Conservation (phyloP, 2,329 filamentous ascomycete genomes). For the Anisogramma anomala region DNA sequence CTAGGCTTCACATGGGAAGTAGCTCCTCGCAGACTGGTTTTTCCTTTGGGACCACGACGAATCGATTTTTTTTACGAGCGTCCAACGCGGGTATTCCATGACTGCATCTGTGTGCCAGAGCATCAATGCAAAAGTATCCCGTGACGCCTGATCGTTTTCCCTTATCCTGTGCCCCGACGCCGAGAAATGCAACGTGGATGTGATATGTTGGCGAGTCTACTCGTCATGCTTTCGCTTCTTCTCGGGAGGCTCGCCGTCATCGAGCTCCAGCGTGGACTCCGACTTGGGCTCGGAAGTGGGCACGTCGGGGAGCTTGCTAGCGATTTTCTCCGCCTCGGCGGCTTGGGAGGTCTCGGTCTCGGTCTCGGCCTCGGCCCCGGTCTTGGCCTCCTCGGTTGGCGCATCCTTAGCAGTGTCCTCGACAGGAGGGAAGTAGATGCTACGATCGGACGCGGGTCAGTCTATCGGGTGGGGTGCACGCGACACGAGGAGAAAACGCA, state of each 20-base stretch:
- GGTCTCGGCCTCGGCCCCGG: not conserved
- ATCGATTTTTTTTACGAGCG: not conserved
- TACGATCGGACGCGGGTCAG: slow-evolving; percentile 7
- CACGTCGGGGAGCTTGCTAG: slow-evolving; percentile 19
- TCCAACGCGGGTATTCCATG: not conserved
- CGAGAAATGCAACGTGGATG: slow-evolving; percentile 3
- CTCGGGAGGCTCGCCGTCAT: slow-evolving; percentile 15
- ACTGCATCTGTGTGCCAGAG: not conserved
- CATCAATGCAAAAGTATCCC: not conserved
- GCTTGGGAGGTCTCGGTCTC: slow-evolving; percentile 6
- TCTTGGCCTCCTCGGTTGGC: not conserved
- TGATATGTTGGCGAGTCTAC: not conserved
- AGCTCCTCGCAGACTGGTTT: no score
- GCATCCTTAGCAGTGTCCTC: slow-evolving; percentile 8
- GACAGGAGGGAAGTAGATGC: slow-evolving; percentile 22
- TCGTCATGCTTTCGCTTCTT: slow-evolving; percentile 20
- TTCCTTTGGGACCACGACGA: not conserved
- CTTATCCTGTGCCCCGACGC: slow-evolving; percentile 2
- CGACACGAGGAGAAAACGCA: slow-evolving; percentile 34
- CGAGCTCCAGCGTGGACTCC: slow-evolving; percentile 20
- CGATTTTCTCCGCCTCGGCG: slow-evolving; percentile 18
- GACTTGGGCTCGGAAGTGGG: slow-evolving; percentile 20
- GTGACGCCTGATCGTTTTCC: slow-evolving; percentile 1
- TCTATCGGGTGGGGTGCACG: fast-evolving
- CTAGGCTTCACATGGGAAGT: no score